Conservation (phyloP, 306 rosid species). For the Pueraria montana region DNA sequence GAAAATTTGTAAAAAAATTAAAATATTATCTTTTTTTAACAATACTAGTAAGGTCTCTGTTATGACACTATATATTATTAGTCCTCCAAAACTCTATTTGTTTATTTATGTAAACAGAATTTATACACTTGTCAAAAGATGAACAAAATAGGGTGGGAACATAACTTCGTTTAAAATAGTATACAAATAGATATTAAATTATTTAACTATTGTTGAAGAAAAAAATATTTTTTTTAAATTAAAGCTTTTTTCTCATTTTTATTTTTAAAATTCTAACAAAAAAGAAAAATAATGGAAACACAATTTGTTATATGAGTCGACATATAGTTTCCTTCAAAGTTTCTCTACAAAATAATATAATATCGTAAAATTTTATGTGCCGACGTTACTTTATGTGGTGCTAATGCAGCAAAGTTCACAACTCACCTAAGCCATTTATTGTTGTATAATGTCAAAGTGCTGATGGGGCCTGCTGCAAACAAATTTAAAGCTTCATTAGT, state of each 20-base stretch:
- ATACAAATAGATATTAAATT: too few relatives aligned
- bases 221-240: background rate
- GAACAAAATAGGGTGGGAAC: too few relatives aligned
- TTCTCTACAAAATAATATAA: background rate
- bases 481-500: background rate
- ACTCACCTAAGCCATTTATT: conserved; percentile 5
- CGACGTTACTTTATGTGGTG: background rate
- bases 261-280: background rate
- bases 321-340: background rate
- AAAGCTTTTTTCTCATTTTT: background rate
- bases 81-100: background rate
- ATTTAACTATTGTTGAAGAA: too few relatives aligned
- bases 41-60: too few relatives aligned
- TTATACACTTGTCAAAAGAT: too few relatives aligned
- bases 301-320: background rate
- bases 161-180: too few relatives aligned
- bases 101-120: background rate
- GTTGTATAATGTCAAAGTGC: background rate
- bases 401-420: background rate
- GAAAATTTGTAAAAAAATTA: too few relatives aligned
- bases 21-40: too few relatives aligned
- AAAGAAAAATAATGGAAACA: background rate
- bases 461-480: background rate
- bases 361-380: background rate
- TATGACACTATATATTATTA: too few relatives aligned